phyloP scores from a whole-genome alignment of 2,329 filamentous ascomycete genomes.

The Chrysosporium keratinophilum region DNA sequence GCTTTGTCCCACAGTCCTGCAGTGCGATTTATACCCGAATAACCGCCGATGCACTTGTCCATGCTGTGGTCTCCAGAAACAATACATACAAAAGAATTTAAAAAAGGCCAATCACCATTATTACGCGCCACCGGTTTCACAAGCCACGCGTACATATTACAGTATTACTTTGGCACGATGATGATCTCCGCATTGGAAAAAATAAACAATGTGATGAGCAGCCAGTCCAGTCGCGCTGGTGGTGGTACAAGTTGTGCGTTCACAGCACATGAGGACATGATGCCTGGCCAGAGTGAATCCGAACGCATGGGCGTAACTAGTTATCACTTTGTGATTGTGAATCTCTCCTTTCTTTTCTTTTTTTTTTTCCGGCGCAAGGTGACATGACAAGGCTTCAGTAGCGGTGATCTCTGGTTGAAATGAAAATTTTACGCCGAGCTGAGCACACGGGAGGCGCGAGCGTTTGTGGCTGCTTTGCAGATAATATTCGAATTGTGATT shows the following conservation, averaged over 20 bases:
- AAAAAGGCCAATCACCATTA: background rate
- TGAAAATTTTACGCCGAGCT: background rate
- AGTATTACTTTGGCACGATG: background rate
- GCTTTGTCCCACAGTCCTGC: too few species aligned
- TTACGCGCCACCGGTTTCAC: constrained; percentile 5
- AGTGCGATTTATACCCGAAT: too few species aligned
- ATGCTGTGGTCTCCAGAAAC: too few species aligned
- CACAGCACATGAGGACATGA: background rate
- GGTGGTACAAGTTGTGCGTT: too few species aligned
- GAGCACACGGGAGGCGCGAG: background rate
- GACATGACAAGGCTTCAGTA: background rate
- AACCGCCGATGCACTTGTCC: too few species aligned
- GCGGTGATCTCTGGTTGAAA: background rate
- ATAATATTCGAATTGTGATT: too few species aligned
- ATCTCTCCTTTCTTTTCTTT: background rate
- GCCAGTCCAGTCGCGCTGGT: too few species aligned
- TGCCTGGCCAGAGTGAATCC: background rate
- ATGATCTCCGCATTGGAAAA: constrained; percentile 3
- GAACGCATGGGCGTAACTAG: background rate
- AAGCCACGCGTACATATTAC: constrained; percentile 7
- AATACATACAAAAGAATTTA: too few species aligned
- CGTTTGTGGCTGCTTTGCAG: too few species aligned
- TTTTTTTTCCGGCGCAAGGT: background rate
- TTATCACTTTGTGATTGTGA: background rate
- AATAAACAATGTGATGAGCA: too few species aligned